phyloP scores from a whole-genome alignment of 129 eudicot species.

The Mikania micrantha region DNA sequence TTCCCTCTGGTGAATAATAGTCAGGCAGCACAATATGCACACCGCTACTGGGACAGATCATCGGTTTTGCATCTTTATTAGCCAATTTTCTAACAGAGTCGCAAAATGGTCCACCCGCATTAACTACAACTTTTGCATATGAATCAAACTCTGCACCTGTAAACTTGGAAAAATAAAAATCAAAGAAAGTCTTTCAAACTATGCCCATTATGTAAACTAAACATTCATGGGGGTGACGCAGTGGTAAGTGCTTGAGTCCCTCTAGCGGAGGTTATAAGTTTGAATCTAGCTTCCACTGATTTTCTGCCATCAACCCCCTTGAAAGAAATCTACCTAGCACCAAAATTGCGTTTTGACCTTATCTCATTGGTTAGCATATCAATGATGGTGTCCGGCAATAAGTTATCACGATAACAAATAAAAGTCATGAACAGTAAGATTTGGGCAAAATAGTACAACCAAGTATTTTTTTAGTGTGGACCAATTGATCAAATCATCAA shows the following conservation, averaged over 20 bases:
- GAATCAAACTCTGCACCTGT: constrained; percentile 66
- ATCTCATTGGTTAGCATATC: too few relatives aligned
- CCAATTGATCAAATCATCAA: not conserved
- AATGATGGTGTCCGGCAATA: too few relatives aligned
- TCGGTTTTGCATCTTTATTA: constrained; percentile 50
- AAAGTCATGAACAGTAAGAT: not conserved
- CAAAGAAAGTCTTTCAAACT: not conserved
- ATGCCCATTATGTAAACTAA: too few relatives aligned
- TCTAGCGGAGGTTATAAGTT: too few relatives aligned
- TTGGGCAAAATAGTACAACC: not conserved
- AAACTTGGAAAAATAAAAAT: constrained; percentile 28
- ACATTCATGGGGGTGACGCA: too few relatives aligned
- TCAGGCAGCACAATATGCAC: constrained; percentile 87
- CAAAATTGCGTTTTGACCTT: too few relatives aligned
- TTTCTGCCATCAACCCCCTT: too few relatives aligned
- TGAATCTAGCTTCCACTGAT: too few relatives aligned
- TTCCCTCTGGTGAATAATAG: constrained; percentile 86
- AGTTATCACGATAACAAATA: too few relatives aligned
- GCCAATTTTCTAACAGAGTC: constrained; percentile 74
- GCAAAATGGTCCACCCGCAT: constrained; percentile 86
- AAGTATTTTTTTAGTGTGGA: not conserved
- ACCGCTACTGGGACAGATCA: constrained; percentile 90
- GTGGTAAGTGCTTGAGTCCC: too few relatives aligned
- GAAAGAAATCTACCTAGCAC: too few relatives aligned
- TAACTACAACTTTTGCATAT: constrained; percentile 83